These are phyloP conservation scores for Mycosphaerelloides madeirae DNA, from an alignment of 2,329 filamentous ascomycete species.

Conservation along the genomic window DNA sequence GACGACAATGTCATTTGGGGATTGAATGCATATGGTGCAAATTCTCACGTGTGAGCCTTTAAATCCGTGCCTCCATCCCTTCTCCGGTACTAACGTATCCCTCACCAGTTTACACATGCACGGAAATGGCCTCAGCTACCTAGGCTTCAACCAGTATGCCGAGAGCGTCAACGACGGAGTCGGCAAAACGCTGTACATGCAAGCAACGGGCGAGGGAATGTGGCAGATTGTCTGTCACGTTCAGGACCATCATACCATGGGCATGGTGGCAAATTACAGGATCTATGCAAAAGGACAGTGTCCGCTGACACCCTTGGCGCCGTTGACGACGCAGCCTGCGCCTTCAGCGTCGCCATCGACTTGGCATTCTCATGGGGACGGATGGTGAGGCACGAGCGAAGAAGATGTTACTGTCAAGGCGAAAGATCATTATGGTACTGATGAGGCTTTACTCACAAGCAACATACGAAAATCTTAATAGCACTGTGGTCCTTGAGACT, in stretches of 20 bases:
- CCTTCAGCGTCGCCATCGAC: too few relatives aligned
- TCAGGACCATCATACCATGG: constrained; percentile 16
- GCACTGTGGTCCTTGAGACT: too few relatives aligned
- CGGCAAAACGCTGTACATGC: constrained; percentile 28
- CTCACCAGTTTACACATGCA: neutral
- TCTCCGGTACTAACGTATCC: too few relatives aligned
- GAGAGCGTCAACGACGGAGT: constrained; percentile 23
- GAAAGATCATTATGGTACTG: too few relatives aligned
- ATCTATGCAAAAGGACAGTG: constrained; percentile 15
- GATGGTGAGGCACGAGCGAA: too few relatives aligned
- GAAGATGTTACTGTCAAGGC: too few relatives aligned
- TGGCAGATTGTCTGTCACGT: constrained; percentile 29
- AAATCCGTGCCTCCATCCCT: too few relatives aligned
- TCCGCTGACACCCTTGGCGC: constrained; percentile 13
- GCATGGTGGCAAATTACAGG: constrained; percentile 24
- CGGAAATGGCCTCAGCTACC: neutral
- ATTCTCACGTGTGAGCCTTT: too few relatives aligned
- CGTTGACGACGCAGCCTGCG: too few relatives aligned
- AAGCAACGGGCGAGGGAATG: constrained; percentile 18
- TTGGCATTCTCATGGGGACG: too few relatives aligned
- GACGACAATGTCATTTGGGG: constrained; percentile 32
- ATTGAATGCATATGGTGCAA: constrained; percentile 22
- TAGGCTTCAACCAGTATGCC: neutral
- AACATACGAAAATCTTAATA: too few relatives aligned
- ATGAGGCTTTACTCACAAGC: too few relatives aligned